Evolutionary conservation across 108 stramenopile genomes (phyloP).

Genomic region (Fragilariopsis cylindrus): DNA sequence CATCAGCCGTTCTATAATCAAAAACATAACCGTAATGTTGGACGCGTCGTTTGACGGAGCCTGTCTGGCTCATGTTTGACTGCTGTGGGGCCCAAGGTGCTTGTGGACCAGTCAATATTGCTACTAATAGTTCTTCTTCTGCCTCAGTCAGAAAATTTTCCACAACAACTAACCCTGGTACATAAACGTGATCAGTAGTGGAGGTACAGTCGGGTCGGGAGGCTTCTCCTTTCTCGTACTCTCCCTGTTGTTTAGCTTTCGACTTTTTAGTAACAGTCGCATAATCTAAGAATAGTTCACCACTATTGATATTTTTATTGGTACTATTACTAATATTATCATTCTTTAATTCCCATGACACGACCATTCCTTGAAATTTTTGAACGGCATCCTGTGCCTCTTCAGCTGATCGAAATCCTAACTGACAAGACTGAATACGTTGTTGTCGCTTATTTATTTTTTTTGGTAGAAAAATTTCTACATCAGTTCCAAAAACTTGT

Average conservation of each 20-base stretch:
- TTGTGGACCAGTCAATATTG: conserved; percentile 73
- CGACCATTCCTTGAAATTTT: conserved; percentile 52
- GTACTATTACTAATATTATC: conserved; percentile 8
- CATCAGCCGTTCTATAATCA: conserved; percentile 87
- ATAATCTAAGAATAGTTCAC: conserved; percentile 73
- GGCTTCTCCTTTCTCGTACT: conserved; percentile 46
- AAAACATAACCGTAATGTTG: conserved; percentile 95
- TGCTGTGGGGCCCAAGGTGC: conserved; percentile 88
- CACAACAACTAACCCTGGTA: conserved; percentile 69
- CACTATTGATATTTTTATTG: conserved; percentile 35
- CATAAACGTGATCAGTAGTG: conserved; percentile 52
- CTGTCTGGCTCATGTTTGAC: conserved; percentile 53
- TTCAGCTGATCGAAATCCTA: conserved; percentile 47
- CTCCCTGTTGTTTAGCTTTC: conserved; percentile 29
- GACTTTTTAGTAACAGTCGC: conserved; percentile 58
- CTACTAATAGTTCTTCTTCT: conserved; percentile 74
- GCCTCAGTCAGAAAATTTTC: conserved; percentile 55
- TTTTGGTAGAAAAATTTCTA: conserved; percentile 53
- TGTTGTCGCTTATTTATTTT: conserved; percentile 10
- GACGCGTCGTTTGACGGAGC: conserved; percentile 67
- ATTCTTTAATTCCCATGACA: conserved; percentile 36
- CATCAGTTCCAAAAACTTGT: conserved; percentile 32
- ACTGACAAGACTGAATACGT: conserved; percentile 36
- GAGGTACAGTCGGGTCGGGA: conserved; percentile 84
- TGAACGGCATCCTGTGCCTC: conserved; percentile 57